These are phyloP conservation scores for Ophiostoma sp. DNA, from an alignment of 2,329 filamentous ascomycete species.

Conservation along the genomic window DNA sequence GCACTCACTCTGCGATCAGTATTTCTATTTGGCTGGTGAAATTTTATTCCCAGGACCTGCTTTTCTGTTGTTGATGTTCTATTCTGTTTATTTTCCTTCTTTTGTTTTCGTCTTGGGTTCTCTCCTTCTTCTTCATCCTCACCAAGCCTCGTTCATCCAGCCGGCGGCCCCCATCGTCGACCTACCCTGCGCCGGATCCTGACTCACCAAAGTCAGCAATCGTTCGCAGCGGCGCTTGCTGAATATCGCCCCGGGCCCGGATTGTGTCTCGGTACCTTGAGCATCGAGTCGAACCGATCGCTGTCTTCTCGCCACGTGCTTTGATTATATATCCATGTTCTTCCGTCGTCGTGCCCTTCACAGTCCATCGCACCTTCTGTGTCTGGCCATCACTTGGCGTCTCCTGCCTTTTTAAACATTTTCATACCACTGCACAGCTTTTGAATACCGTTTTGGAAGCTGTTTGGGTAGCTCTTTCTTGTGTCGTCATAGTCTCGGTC, in stretches of 20 bases:
- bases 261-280: not conserved
- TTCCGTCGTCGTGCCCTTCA: not conserved
- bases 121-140: not conserved
- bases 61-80: not conserved
- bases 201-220: not conserved
- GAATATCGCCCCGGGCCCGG: not conserved
- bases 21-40: constrained; percentile 9
- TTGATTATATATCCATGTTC: not conserved
- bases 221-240: not conserved
- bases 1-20: not conserved
- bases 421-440: not conserved
- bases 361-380: not conserved
- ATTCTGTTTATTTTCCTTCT: not conserved
- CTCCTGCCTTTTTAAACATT: not conserved
- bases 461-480: not conserved
- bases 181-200: not conserved
- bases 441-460: not conserved
- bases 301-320: not conserved
- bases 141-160: not conserved
- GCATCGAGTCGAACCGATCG: not conserved
- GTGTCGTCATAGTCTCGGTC: constrained; percentile 7
- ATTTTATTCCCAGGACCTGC: not conserved
- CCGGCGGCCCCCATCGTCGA: not conserved
- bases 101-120: not conserved
- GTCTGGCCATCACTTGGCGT: not conserved